A percentile compares a stretch with the other conserved stretches of the same genome.
phyloP scores from a whole-genome alignment of 202 grass and related monocot species.

The Eragrostis tef region DNA sequence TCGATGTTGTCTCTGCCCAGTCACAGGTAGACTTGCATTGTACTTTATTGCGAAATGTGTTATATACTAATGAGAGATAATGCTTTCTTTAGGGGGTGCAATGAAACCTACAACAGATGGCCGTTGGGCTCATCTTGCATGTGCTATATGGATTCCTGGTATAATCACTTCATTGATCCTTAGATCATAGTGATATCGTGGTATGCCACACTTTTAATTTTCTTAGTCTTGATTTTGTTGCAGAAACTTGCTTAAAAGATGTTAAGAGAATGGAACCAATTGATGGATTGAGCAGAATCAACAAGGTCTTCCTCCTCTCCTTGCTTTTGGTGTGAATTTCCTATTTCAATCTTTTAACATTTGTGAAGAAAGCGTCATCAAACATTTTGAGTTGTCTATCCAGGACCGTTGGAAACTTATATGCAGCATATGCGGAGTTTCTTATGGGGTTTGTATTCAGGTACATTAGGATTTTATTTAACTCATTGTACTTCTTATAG shows the following conservation, averaged over 20 bases:
- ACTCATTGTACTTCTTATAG: conserved; percentile 6
- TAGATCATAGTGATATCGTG: conserved; percentile 12
- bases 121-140: conserved; percentile 93
- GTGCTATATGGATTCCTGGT: conserved; percentile 99
- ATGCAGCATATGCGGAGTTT: conserved; percentile 97
- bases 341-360: conserved; percentile 17
- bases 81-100: conserved; percentile 74
- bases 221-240: conserved; percentile 46
- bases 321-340: conserved; percentile 36
- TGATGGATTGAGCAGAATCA: conserved; percentile 94
- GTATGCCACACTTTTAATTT: conserved; percentile 37
- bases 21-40: conserved; percentile 66
- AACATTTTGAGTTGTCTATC: conserved; percentile 36
- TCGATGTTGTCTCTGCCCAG: conserved; percentile 93
- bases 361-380: conserved; percentile 33
- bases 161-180: conserved; percentile 41
- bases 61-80: conserved; percentile 48
- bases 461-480: conserved; percentile 53
- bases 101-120: conserved; percentile 99
- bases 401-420: conserved; percentile 98
- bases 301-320: conserved; percentile 65
- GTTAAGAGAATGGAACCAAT: conserved; percentile 98
- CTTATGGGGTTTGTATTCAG: conserved; percentile 99
- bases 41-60: conserved; percentile 29
- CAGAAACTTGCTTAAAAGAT: conserved; percentile 98